A percentile compares a stretch with the other conserved stretches of the same genome.
phyloP scores from a whole-genome alignment of 192 early-diverging fungal genomes.

The Coemansia brasiliensis region DNA sequence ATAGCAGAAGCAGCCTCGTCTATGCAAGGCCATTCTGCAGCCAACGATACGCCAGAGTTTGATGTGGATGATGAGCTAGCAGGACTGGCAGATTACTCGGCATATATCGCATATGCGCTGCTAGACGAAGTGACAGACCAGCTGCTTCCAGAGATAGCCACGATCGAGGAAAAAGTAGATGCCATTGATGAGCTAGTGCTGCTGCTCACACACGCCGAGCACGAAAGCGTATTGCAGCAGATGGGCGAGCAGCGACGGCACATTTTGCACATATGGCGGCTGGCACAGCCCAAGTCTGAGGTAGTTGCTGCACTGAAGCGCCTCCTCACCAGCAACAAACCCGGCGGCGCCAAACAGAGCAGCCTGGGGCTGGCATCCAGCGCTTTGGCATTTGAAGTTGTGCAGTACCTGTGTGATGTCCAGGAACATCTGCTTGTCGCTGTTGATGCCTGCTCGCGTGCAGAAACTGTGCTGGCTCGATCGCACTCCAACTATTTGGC shows the following conservation, averaged over 20 bases:
- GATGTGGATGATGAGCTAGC: slow-evolving; percentile 15
- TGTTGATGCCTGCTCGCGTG: slow-evolving; percentile 36
- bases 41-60: neutral
- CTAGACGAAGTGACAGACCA: slow-evolving; percentile 91
- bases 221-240: slow-evolving; percentile 67
- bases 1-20: slow-evolving; percentile 9
- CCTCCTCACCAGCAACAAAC: slow-evolving; percentile 39
- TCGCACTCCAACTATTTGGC: slow-evolving; percentile 77
- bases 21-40: neutral
- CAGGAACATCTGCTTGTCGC: slow-evolving; percentile 40
- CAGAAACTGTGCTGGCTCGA: slow-evolving; percentile 65
- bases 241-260: slow-evolving; percentile 76
- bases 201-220: slow-evolving; percentile 83
- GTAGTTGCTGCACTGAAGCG: slow-evolving; percentile 63
- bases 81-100: slow-evolving; percentile 47
- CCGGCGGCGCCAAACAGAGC: neutral
- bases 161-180: slow-evolving; percentile 92
- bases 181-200: slow-evolving; percentile 93
- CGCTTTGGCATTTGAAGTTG: slow-evolving; percentile 34
- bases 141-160: slow-evolving; percentile 77
- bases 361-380: neutral
- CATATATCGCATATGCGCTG: slow-evolving; percentile 93
- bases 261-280: slow-evolving; percentile 65
- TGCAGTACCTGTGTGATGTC: slow-evolving; percentile 53
- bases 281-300: slow-evolving; percentile 68